Evolutionary conservation across 176 grass and related monocot species (phyloP).

Genomic region (Coix lacrymajobi): DNA sequence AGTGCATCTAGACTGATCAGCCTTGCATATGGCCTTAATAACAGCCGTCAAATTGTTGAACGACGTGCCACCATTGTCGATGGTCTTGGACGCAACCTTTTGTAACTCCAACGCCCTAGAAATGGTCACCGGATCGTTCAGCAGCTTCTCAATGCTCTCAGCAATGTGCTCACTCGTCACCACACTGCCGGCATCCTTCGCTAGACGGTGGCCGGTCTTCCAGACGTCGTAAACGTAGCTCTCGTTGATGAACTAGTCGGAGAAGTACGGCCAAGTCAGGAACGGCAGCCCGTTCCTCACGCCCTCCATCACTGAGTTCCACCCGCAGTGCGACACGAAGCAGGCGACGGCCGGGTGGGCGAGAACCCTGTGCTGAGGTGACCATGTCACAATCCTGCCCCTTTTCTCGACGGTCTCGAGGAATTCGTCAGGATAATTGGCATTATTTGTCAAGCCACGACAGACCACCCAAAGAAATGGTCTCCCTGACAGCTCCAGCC

Average conservation of each 20-base stretch:
- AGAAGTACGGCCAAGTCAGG: conserved; percentile 30
- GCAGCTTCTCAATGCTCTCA: not conserved
- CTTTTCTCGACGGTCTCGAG: not conserved
- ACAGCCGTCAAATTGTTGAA: not conserved
- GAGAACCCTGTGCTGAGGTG: not conserved
- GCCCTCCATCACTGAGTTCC: conserved; percentile 42
- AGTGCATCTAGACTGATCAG: not conserved
- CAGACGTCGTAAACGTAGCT: conserved; percentile 39
- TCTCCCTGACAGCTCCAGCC: conserved; percentile 19
- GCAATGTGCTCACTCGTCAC: conserved; percentile 6
- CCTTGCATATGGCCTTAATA: conserved; percentile 12
- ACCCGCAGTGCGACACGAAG: conserved; percentile 37
- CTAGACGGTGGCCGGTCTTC: conserved; percentile 20
- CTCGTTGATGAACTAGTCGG: conserved; percentile 32
- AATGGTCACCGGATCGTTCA: not conserved
- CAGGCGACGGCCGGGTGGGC: not conserved
- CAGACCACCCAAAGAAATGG: conserved; percentile 48
- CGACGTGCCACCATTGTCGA: not conserved
- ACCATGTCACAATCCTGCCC: conserved; percentile 29
- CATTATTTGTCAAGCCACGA: not conserved
- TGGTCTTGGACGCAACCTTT: not conserved
- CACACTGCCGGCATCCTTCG: not conserved
- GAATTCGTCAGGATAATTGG: conserved; percentile 10
- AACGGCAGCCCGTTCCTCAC: conserved; percentile 1
- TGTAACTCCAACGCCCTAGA: not conserved